Conservation (phyloP, 2,329 filamentous ascomycete genomes). For the Penicillium paneum region DNA sequence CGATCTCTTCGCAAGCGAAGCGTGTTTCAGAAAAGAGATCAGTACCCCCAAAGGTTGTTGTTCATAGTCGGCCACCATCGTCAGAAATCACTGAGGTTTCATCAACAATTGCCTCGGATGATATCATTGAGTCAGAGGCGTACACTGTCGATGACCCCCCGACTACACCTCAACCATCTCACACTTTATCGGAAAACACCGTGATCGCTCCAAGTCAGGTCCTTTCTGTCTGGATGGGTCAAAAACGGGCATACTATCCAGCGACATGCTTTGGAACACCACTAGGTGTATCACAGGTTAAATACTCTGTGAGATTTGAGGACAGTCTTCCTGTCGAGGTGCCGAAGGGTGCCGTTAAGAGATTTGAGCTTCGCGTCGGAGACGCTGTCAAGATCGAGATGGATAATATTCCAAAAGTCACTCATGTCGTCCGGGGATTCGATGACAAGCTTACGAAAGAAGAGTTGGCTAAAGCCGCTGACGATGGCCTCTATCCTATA, state of each 20-base stretch:
- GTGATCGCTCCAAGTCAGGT: conserved; percentile 52
- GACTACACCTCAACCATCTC: conserved; percentile 11
- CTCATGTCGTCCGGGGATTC: conserved; percentile 45
- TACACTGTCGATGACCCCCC: conserved; percentile 13
- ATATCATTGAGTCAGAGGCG: conserved; percentile 10
- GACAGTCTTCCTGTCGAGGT: conserved; percentile 44
- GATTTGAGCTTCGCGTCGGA: conserved; percentile 44
- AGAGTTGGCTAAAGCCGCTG: conserved; percentile 25
- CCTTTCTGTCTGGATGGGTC: conserved; percentile 57
- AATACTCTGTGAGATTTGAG: conserved; percentile 48
- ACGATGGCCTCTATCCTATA: conserved; percentile 25
- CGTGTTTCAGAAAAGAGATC: conserved; percentile 2
- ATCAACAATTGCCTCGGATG: conserved; percentile 9
- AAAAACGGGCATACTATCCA: conserved; percentile 57
- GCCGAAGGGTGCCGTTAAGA: conserved; percentile 40
- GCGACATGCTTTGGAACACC: conserved; percentile 55
- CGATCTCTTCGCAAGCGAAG: conserved; percentile 8
- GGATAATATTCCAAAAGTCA: conserved; percentile 41
- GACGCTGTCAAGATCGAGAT: conserved; percentile 49
- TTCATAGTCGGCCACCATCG: conserved; percentile 14
- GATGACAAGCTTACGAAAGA: conserved; percentile 33
- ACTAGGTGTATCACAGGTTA: conserved; percentile 36
- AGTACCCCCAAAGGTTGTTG: conserved; percentile 5
- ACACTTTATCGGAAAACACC: conserved; percentile 12
- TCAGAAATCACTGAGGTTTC: conserved; percentile 15